Base-by-base conservation (phyloP, 345 rosid genomes). In the Eucalyptus shirleyi region DNA sequence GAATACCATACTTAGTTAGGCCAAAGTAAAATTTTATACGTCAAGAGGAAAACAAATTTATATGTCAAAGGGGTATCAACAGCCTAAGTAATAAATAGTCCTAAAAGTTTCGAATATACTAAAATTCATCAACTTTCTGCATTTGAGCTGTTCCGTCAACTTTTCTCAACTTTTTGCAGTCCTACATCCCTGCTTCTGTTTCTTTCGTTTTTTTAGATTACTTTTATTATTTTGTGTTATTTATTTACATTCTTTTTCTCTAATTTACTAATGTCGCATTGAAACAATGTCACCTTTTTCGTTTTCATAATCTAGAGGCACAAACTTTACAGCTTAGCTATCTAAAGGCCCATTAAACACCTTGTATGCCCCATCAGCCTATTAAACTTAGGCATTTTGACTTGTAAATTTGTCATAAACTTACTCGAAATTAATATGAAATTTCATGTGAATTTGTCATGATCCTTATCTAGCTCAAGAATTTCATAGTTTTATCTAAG, bases 321-420 rank as follows among this genome's bases (percentile, higher is more conserved):
- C 12, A 59, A 26, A 26, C 65, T 5, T 59, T 1, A 59, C 6
- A 26, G 3, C 65, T 24, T 0, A 12, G 1, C 14, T 60, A 60
- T 26, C 32, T 26, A 5, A 60, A 60, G 67, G 8, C 32, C 67
- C 2, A 26, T 26, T 5, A 60, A 26, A 26, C 67, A 60, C n/a
- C 13, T 24, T 5, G 13, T 26, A 26, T 5, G 16, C 32, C 16
- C 4, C n/a, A 30, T 6, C 1, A 13, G 5, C 69, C 18, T 1
- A 12, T 62, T 30, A 62, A 62, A 30, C 4, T 60, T 62, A 1
- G 17, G 9, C n/a, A 26, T 60, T 60, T 0, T 60, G 32, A 28
- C 32, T 0, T 0, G 0, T 19, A 19, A 53, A 53, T 19, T 53
- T 53, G 5, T 53, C 0, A 0, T 4, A 53, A 53, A 53, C 0